Percentiles rank a stretch among this genome's conserved stretches.
These are phyloP conservation scores for Westerdykella aurantiaca DNA, from an alignment of 2,329 filamentous ascomycete genomes.

Conservation along the genomic window DNA sequence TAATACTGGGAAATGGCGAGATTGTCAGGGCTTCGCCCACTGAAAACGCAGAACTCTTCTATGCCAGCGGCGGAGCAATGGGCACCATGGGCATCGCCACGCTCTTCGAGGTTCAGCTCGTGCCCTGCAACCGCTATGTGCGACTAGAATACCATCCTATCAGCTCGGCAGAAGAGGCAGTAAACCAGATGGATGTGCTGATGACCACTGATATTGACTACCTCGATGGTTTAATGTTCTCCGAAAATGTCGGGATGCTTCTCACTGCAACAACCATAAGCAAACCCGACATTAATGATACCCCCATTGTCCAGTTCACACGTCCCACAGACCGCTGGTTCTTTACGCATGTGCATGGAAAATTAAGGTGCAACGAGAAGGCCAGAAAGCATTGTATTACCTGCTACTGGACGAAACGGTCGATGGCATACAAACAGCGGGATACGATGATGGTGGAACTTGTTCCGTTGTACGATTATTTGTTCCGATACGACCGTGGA, in stretches of 20 bases:
- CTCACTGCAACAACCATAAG: slow-evolving; percentile 54
- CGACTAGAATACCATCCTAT: slow-evolving; percentile 55
- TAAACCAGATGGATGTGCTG: no score
- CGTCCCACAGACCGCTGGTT: slow-evolving; percentile 64
- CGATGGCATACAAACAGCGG: slow-evolving; percentile 1
- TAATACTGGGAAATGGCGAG: slow-evolving; percentile 53
- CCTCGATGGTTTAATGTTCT: slow-evolving; percentile 38
- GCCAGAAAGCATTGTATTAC: background rate
- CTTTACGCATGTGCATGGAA: slow-evolving; percentile 55
- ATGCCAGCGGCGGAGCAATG: slow-evolving; percentile 51
- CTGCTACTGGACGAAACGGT: slow-evolving; percentile 4
- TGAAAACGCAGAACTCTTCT: slow-evolving; percentile 49
- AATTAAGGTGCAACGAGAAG: slow-evolving; percentile 11
- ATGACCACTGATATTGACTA: slow-evolving; percentile 3
- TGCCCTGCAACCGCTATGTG: slow-evolving; percentile 50
- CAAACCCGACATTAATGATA: slow-evolving; percentile 22
- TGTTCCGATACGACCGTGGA: slow-evolving; percentile 58
- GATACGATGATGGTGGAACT: slow-evolving; percentile 27
- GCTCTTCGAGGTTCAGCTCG: slow-evolving; percentile 50
- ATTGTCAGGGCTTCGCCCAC: slow-evolving; percentile 43
- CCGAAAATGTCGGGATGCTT: slow-evolving; percentile 50
- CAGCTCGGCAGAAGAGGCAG: slow-evolving; percentile 42
- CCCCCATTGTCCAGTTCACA: slow-evolving; percentile 43
- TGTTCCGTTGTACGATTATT: slow-evolving; percentile 50
- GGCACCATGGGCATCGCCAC: slow-evolving; percentile 56